A percentile compares a stretch with the other conserved stretches of the same genome.
Evolutionary conservation across 805 yeast genomes (phyloP).

Genomic region (Tetrapisispora nanseiensis): DNA sequence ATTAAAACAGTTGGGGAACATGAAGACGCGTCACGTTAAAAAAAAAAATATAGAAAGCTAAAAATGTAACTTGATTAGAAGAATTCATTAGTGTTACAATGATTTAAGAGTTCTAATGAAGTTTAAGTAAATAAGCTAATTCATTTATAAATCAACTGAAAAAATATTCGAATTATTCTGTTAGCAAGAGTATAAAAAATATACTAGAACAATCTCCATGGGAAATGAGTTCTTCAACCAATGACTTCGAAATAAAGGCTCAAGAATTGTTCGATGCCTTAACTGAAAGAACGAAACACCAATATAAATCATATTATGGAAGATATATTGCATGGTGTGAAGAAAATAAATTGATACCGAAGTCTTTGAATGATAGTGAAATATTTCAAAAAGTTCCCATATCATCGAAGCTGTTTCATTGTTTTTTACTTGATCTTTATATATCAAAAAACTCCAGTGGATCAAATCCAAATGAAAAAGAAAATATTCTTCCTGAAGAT

Average conservation of each 20-base stretch:
- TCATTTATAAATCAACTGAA: too few species aligned
- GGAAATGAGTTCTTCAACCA: neutral
- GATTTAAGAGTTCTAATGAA: too few species aligned
- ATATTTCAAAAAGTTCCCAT: conserved; percentile 17
- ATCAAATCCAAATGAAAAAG: neutral
- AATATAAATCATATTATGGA: conserved; percentile 22
- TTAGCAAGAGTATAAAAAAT: too few species aligned
- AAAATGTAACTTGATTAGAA: neutral
- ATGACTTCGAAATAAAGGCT: conserved; percentile 2
- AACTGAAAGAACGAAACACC: conserved; percentile 21
- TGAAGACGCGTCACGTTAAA: neutral
- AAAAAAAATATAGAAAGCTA: neutral
- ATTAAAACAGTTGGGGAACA: too few species aligned
- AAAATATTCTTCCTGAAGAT: conserved; percentile 2
- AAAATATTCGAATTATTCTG: too few species aligned
- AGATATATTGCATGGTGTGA: conserved; percentile 24
- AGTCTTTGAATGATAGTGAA: conserved; percentile 1
- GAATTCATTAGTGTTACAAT: too few species aligned
- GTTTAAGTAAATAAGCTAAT: too few species aligned
- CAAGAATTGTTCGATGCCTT: conserved; percentile 17
- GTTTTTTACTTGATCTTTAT: conserved; percentile 19
- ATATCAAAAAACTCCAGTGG: conserved; percentile 1
- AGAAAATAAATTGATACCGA: conserved; percentile 5
- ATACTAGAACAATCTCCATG: too few species aligned
- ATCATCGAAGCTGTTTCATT: conserved; percentile 19